A percentile compares a stretch with the other conserved stretches of the same genome.
These are phyloP conservation scores for Suhomyces bokatorum DNA, from an alignment of 1,139 yeast genomes.

Conservation along the genomic window DNA sequence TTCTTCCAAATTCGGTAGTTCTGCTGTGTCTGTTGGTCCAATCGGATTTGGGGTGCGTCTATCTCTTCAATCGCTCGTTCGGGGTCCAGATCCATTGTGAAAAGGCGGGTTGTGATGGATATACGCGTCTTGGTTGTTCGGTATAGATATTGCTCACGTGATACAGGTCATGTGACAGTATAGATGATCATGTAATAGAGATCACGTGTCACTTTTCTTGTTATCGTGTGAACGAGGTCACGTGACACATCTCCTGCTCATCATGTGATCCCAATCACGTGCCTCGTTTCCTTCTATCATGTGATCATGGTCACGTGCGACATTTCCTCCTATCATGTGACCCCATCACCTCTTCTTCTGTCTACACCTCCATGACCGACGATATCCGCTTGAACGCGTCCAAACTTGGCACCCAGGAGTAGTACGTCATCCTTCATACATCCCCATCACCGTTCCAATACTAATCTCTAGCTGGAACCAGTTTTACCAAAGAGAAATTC, in stretches of 20 bases:
- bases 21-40: slow-evolving; percentile 32
- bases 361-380: slow-evolving; percentile 31
- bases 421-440: slow-evolving; percentile 35
- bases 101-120: neutral
- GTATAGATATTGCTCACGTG: neutral
- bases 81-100: neutral
- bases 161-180: neutral
- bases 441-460: slow-evolving; percentile 2
- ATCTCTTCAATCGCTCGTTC: neutral
- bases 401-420: slow-evolving; percentile 74
- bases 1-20: slow-evolving; percentile 56
- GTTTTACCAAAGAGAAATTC: slow-evolving; percentile 71
- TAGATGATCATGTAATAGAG: no score
- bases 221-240: no score
- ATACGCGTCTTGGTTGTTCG: slow-evolving; percentile 1
- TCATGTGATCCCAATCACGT: no score
- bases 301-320: neutral
- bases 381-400: slow-evolving; percentile 66
- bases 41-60: slow-evolving; percentile 14
- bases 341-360: neutral
- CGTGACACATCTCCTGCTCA: no score
- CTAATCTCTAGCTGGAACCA: slow-evolving; percentile 71
- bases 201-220: no score
- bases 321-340: neutral
- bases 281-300: neutral